A percentile compares a stretch with the other conserved stretches of the same genome.
These are phyloP conservation scores for Asterophora lycoperdoides DNA, from an alignment of 768 basidiomycete species.

Conservation along the genomic window DNA sequence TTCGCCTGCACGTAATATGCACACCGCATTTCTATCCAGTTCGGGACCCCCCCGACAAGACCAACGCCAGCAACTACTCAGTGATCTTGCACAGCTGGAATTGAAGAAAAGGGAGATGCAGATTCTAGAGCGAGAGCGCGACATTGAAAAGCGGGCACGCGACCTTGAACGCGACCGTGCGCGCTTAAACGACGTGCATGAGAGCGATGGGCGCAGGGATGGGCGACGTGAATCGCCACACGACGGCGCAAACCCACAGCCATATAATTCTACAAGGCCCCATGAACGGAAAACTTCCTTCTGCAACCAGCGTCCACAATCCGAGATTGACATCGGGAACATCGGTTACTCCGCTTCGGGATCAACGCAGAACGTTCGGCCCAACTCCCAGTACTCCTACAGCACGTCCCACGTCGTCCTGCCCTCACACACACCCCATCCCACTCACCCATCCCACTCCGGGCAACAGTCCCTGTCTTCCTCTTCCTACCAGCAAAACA, in stretches of 20 bases:
- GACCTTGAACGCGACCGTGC: slow-evolving; percentile 58
- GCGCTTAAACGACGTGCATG: slow-evolving; percentile 34
- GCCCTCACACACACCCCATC: slow-evolving; percentile 19
- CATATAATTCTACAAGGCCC: slow-evolving; percentile 23
- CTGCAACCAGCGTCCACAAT: slow-evolving; percentile 23
- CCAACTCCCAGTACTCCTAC: slow-evolving; percentile 31
- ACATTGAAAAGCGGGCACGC: slow-evolving; percentile 47
- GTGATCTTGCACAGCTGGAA: slow-evolving; percentile 50
- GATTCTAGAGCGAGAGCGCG: slow-evolving; percentile 49
- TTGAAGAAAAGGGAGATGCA: slow-evolving; percentile 52
- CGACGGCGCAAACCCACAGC: slow-evolving; percentile 7
- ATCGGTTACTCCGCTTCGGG: slow-evolving; percentile 4
- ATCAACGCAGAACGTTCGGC: slow-evolving; percentile 3
- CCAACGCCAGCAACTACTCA: slow-evolving; percentile 35
- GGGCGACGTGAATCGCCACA: slow-evolving; percentile 17
- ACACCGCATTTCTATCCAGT: slow-evolving; percentile 8
- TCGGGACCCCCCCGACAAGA: slow-evolving; percentile 20
- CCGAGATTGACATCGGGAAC: slow-evolving; percentile 6
- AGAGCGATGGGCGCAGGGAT: slow-evolving; percentile 17
- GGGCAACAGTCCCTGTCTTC: slow-evolving; percentile 10
- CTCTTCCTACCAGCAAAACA: slow-evolving; percentile 10
- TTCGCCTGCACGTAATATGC: slow-evolving; percentile 8
- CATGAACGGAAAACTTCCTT: slow-evolving; percentile 33
- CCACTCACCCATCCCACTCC: slow-evolving; percentile 16
- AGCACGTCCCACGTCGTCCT: slow-evolving; percentile 40